Percentiles rank a stretch among this genome's conserved stretches.
phyloP scores from a whole-genome alignment of 1,139 yeast species.

The Eremothecium cymbalariae region DNA sequence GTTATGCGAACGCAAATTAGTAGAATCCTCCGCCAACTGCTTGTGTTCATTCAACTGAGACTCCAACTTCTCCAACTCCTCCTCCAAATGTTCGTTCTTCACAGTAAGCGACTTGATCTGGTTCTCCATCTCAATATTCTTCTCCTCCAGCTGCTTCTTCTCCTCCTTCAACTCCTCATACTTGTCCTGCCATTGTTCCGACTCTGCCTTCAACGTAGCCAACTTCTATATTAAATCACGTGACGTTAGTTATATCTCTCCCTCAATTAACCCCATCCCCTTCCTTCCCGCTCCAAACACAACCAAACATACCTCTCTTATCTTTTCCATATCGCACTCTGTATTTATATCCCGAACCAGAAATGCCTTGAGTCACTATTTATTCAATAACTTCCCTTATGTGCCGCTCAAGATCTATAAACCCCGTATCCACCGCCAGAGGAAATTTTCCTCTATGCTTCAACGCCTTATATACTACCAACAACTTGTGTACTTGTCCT shows the following conservation, averaged over 20 bases:
- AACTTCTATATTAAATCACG: constrained; percentile 49
- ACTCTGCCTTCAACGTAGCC: constrained; percentile 83
- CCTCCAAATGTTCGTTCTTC: constrained; percentile 85
- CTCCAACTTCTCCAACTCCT: constrained; percentile 85
- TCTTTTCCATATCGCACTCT: constrained; percentile 26
- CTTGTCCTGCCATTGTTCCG: constrained; percentile 96
- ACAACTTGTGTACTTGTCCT: neutral
- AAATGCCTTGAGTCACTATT: too few relatives aligned
- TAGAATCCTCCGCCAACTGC: constrained; percentile 87
- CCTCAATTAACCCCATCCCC: constrained; percentile 2
- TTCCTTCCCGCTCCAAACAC: neutral
- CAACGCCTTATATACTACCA: constrained; percentile 1
- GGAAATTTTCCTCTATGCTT: too few relatives aligned
- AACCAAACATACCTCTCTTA: constrained; percentile 24
- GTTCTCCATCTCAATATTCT: constrained; percentile 84
- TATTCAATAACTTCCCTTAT: too few relatives aligned
- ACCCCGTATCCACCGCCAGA: too few relatives aligned
- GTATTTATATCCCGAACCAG: too few relatives aligned
- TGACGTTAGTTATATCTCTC: neutral
- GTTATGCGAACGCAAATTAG: constrained; percentile 79
- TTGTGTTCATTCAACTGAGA: constrained; percentile 69
- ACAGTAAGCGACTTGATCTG: constrained; percentile 88
- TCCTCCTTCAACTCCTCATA: constrained; percentile 77
- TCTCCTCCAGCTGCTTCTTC: constrained; percentile 88
- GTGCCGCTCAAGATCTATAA: too few relatives aligned